Evolutionary conservation across 352 stramenopile species (phyloP).

Genomic region (Blastocystis sp.): DNA sequence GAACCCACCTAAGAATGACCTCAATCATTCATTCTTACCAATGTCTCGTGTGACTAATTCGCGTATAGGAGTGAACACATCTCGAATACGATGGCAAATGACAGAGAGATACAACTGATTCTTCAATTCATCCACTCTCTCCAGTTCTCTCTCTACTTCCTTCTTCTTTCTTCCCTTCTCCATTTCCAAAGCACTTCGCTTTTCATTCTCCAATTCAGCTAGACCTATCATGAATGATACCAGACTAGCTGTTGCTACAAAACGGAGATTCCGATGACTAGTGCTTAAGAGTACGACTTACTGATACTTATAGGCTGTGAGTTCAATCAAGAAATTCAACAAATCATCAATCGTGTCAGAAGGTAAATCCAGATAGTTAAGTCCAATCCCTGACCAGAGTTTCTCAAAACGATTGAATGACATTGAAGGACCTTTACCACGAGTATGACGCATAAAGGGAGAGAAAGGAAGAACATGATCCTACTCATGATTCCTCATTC

Average conservation of each 20-base stretch:
- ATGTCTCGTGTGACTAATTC: not conserved
- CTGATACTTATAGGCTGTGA: constrained; percentile 18
- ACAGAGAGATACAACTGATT: constrained; percentile 29
- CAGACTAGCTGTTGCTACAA: not conserved
- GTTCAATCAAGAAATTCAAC: not conserved
- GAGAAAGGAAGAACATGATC: constrained; percentile 19
- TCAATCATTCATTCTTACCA: not conserved
- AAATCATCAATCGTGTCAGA: not conserved
- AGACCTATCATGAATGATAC: not conserved
- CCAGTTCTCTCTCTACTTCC: not conserved
- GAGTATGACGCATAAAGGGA: not conserved
- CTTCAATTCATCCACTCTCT: not conserved
- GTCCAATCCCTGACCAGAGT: constrained; percentile 14
- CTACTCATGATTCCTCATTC: not conserved
- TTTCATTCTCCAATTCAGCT: not conserved
- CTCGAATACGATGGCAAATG: constrained; percentile 2
- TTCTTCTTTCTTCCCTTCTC: not conserved
- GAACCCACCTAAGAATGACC: not conserved
- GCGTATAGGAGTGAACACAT: not conserved
- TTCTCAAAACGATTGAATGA: not conserved
- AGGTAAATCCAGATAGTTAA: not conserved
- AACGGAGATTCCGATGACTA: constrained; percentile 41
- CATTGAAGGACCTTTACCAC: not conserved
- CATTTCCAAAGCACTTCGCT: not conserved
- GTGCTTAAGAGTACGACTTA: not conserved